A percentile compares a stretch with the other conserved stretches of the same genome.
Evolutionary conservation across 2,329 filamentous ascomycete species (phyloP).

Genomic region (Alternaria postmessia): DNA sequence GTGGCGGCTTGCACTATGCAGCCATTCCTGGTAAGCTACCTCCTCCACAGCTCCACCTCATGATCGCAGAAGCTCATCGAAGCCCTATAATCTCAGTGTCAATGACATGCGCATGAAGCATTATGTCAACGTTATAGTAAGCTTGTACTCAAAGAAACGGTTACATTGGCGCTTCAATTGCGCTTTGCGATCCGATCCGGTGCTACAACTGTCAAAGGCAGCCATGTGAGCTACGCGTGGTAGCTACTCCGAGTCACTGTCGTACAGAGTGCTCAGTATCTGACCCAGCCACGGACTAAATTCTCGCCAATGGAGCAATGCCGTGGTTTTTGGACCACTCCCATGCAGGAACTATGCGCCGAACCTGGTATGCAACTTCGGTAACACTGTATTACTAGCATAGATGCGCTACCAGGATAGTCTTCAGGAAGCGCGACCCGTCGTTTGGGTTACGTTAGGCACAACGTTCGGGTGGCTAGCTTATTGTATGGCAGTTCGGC

Average conservation of each 20-base stretch:
- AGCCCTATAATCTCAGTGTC: background rate
- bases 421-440: constrained; percentile 3
- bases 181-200: constrained; percentile 39
- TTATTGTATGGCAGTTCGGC: constrained; percentile 9
- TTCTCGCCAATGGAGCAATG: constrained; percentile 7
- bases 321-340: constrained; percentile 16
- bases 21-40: constrained; percentile 1
- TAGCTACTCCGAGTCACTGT: constrained; percentile 29
- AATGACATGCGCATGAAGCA: background rate
- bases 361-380: constrained; percentile 29
- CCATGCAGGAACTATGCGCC: constrained; percentile 39
- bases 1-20: background rate
- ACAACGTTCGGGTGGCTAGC: constrained; percentile 1
- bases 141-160: constrained; percentile 15
- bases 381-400: constrained; percentile 16
- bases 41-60: background rate
- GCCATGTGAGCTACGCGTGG: constrained; percentile 43
- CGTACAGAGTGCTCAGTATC: constrained; percentile 25
- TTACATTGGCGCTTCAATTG: constrained; percentile 25
- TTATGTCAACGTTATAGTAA: background rate
- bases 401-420: constrained; percentile 9
- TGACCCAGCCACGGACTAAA: constrained; percentile 13
- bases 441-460: constrained; percentile 3
- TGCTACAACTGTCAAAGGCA: constrained; percentile 44
- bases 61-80: background rate